phyloP scores from a whole-genome alignment of 148 eudicot genomes.

The Rhododendron williamsianum region DNA sequence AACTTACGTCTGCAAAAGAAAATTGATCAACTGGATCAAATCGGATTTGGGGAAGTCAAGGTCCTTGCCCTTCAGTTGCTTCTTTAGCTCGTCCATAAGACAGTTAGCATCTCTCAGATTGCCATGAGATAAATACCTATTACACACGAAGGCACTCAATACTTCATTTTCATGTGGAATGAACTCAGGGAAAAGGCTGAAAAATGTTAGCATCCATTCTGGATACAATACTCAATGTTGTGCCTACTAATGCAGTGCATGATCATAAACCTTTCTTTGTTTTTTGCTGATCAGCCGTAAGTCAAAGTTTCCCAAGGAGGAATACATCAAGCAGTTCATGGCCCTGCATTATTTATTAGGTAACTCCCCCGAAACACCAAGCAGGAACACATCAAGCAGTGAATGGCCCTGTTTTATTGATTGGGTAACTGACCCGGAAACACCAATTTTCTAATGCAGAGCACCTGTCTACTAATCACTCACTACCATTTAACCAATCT shows the following conservation, averaged over 20 bases:
- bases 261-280: background rate
- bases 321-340: background rate
- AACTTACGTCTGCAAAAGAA: constrained; percentile 81
- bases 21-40: constrained; percentile 57
- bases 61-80: constrained; percentile 43
- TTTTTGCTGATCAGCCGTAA: background rate
- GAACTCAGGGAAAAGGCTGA: background rate
- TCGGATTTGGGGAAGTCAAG: constrained; percentile 65
- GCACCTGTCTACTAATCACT: background rate
- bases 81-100: constrained; percentile 75
- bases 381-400: background rate
- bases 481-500: background rate
- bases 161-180: background rate
- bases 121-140: constrained; percentile 78
- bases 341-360: background rate
- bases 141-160: background rate
- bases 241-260: background rate
- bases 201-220: background rate
- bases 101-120: constrained; percentile 80
- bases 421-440: background rate
- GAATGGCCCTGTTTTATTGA: background rate
- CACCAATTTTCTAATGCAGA: background rate
- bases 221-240: background rate
- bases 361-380: background rate
- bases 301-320: background rate